Base-by-base conservation (phyloP, 805 yeast species). In the Myxozyma geophila region DNA sequence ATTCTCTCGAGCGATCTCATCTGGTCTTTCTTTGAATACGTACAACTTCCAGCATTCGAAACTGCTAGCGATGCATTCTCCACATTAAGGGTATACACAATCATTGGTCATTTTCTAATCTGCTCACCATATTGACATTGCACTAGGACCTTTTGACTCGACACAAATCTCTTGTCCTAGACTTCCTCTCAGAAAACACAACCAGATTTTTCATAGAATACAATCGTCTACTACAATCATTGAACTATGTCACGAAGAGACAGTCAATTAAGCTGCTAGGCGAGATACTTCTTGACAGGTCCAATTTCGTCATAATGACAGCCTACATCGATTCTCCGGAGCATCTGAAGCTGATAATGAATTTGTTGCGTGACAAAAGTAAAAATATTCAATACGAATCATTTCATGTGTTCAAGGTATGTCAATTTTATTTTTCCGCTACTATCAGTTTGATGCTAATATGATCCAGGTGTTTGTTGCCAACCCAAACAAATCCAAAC, bases 241-340 rank as follows among this genome's bases (percentile, higher is more conserved):
- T 86, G 15, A 92, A 89, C 75, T 95, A 95, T 75, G 98, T 95
- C 37, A 91, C 96, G 1, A 91, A 92, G 74, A 85, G 99, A 67
- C 98, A 93, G 76, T 86, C 96, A 40, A 85, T 92, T 40, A 88
- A 77, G 70, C 78, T 95, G 39, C 79, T 92, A 63, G 83, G 88
- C 15, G 87, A 86, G 58, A 79, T 95, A 66, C 86, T 95, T 2
- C 79, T 89, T 64, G 85, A 85, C 61, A 83, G 91, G 67, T 81
- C 86, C 39, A 90, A 92, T 77, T 88, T 86, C 72, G 78, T 77
- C 55, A 83, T 90, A 68, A 87, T 93, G 86, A 83, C 87, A 35
- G 79, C 81, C 47, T 95, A 92, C 74, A 90, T 92, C 65, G 88
- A 86, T 70, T 87, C 87, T 58, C 86, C 95, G 0, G 91, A 87